Base-by-base conservation (phyloP, 257 asterid genomes). In the Ligustrum vulgare region DNA sequence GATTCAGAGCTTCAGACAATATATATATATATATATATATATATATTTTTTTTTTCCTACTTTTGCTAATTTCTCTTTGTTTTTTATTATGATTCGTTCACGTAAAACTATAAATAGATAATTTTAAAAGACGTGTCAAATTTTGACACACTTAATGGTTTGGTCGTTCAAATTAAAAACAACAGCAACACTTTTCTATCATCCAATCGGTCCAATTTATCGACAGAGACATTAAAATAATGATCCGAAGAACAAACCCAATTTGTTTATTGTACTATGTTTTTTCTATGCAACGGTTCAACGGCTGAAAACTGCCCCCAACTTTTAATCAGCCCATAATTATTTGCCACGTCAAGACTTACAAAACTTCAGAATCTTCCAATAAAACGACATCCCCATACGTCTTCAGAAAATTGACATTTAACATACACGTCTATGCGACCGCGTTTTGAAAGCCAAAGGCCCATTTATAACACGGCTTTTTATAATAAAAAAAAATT, bases 261-360 rank as follows among this genome's bases (percentile, higher is more conserved):
- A 69, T 69, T 32, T 43, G 31, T 13, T 37, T 22, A n/a, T 34
- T 33, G 66, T 13, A 15, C 28, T 32, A 10, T 12, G 74, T 49
- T 75, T 1, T 75, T 64, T 3, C 79, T 63, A 58, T 67, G 23
- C 69, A 77, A 82, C 69, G 45, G 77, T 72, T 75, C 75, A 84
- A 84, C 88, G 84, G 82, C 68, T 23, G 65, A 72, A 80, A 87
- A 78, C 78, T 68, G 81, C 75, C 73, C 75, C 73, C 62, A 35
- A 63, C 16, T 66, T 31, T n/a, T 7, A 43, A 64, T 25, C 65
- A 72, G 72, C 81, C 77, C 43, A 36, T 79, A 3, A 69, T 15
- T 15, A 67, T n/a, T n/a, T 16, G 86, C 80, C 87, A 84, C 87
- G 85, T 66, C 41, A 58, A 58, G 65, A 22, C 23, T 22, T 58